A percentile compares a stretch with the other conserved stretches of the same genome.
These are phyloP conservation scores for Podaxis carcinomalis DNA, from an alignment of 768 basidiomycete genomes.

Conservation along the genomic window DNA sequence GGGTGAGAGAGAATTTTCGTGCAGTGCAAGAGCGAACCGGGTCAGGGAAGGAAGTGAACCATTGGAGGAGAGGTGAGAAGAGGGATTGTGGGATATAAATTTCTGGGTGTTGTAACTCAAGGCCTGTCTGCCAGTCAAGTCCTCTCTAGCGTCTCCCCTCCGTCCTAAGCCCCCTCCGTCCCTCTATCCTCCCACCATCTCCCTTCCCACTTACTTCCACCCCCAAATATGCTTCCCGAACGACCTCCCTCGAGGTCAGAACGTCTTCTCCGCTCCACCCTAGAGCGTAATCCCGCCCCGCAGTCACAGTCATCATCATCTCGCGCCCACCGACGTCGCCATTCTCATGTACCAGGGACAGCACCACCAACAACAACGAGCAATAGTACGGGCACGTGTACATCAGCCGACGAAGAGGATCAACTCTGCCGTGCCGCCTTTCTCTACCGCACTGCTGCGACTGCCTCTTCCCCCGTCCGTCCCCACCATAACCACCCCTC, in stretches of 20 bases:
- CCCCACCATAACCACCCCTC: not conserved
- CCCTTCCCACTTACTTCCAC: not conserved
- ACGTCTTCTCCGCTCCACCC: slow-evolving; percentile 15
- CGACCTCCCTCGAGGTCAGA: slow-evolving; percentile 15
- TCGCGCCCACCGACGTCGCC: slow-evolving; percentile 8
- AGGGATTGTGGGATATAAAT: not conserved
- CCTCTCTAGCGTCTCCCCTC: not conserved
- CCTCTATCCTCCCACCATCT: not conserved
- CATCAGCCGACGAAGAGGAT: slow-evolving; percentile 6
- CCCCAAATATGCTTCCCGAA: slow-evolving; percentile 2
- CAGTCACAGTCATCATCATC: not conserved
- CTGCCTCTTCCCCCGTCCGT: slow-evolving; percentile 4
- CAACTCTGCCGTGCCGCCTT: slow-evolving; percentile 12
- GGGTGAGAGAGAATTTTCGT: too few relatives aligned
- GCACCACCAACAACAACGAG: not conserved
- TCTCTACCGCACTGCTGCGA: slow-evolving; percentile 12
- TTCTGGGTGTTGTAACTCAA: not conserved
- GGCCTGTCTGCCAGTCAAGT: not conserved
- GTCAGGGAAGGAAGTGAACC: not conserved
- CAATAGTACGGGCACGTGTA: not conserved
- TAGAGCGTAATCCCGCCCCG: slow-evolving; percentile 10
- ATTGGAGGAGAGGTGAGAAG: not conserved
- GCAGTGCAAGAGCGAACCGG: not conserved
- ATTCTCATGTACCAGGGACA: slow-evolving; percentile 7
- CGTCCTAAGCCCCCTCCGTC: not conserved